Evolutionary conservation across 495 filamentous ascomycete species (phyloP), one percentile per base, ranked within the genome.

Genomic region (Talaromyces nanjingensis): DNA sequence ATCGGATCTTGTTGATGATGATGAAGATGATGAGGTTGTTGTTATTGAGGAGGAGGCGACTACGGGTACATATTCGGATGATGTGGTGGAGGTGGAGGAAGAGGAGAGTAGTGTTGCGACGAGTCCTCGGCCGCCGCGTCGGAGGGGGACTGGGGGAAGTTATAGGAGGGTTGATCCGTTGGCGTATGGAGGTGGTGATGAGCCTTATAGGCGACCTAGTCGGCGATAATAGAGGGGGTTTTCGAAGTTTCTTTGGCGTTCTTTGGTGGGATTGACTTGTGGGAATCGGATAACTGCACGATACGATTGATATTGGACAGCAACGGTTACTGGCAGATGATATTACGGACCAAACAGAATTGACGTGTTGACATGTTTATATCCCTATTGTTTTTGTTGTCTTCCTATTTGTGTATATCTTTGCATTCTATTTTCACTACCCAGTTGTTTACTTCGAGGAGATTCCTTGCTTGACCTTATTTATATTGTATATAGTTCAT

Each of bases 31-130:
- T 52, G 69, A 73, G 52, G 73, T 77, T n/a, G 72, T 77, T 63
- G 74, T 76, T n/a, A 69, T 73, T 39, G 75, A 77, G 64, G 76
- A 78, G 65, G 75, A 77, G 64, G 76, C 76, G 66, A 66, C 67
- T 59, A 68, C 68, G 29, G 65, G 65, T 18, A 59, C 59, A 27
- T 58, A 62, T 31, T 66, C 66, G 45, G 45, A 47, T 59, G 34
- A 54, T 27, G 45, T 65, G 62, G 53, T 42, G 49, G 37, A 68
- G 66, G 59, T 62, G 60, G 54, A 66, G 66, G 39, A 65, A 42
- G 49, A 49, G 39, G 42, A 54, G 18, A 47, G 49, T 29, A 34
- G 62, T 34, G 63, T 64, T 27, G 58, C 56, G n/a, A 63, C 60
- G 6, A 62, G 60, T 49, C 60, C 60, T 11, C 60, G 60, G 8